Evolutionary conservation across 148 eudicot genomes (phyloP).

Genomic region (Chenopodium suecicum): DNA sequence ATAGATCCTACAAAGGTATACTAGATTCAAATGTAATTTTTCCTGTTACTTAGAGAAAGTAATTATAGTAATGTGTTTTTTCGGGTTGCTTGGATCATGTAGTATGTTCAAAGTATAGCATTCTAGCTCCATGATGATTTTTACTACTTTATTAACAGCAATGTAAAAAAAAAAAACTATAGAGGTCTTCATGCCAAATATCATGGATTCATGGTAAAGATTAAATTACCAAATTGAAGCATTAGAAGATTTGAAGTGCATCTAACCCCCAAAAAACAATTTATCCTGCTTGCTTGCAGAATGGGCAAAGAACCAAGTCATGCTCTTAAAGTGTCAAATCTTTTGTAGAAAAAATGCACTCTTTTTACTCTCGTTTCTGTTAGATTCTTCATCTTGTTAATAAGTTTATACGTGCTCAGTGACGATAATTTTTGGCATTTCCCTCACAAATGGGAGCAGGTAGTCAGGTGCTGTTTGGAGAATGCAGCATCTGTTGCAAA

Average conservation of each 20-base stretch:
- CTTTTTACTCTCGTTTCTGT: not conserved
- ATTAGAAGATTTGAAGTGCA: not conserved
- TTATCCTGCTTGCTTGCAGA: not conserved
- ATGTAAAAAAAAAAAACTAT: too few species aligned
- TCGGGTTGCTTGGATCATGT: not conserved
- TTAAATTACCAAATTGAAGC: not conserved
- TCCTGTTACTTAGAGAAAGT: not conserved
- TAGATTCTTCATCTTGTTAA: not conserved
- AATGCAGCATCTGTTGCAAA: conserved; percentile 87
- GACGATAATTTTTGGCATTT: not conserved
- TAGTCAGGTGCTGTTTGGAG: conserved; percentile 88
- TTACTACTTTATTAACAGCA: not conserved
- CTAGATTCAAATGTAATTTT: not conserved
- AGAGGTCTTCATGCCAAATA: too few species aligned
- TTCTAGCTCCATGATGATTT: not conserved
- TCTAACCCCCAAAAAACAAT: not conserved
- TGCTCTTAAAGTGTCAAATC: not conserved
- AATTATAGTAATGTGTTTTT: not conserved
- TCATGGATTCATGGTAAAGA: too few species aligned
- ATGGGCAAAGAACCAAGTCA: not conserved
- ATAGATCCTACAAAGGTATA: conserved; percentile 88
- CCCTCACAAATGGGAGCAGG: conserved; percentile 41
- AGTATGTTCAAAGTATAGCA: too few species aligned
- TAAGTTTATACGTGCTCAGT: not conserved
- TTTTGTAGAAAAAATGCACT: too few species aligned